Base-by-base conservation (phyloP, 2,329 filamentous ascomycete species). In the Aureobasidium sp. region DNA sequence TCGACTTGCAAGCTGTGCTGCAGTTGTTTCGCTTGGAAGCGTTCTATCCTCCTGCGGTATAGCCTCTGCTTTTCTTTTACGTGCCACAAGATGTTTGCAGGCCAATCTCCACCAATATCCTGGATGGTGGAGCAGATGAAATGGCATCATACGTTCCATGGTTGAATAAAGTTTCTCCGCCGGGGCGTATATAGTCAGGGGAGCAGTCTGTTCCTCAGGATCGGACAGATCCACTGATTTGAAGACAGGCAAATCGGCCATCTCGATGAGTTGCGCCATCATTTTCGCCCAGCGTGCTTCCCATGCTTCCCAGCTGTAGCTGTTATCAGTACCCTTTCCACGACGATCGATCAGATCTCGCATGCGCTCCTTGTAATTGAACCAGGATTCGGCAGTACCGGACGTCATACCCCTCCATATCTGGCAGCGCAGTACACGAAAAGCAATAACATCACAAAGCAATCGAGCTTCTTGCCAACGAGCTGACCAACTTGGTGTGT, bases 391-490 rank as follows among this genome's bases (percentile, higher is more conserved):
- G 7, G 90, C 88, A 3, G 92, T 92, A 46, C 86, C 80, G 34
- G 89, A 91, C n/a, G 88, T 87, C 66, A 91, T 86, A 20, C 85
- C 86, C 64, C 84, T 85, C 87, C 90, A 93, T 5, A 97, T 76
- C 57, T 95, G 80, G 71, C 92, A 94, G 41, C 93, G 86, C 20
- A 97, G 79, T 59, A 88, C 86, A 53, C 93, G 87, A 58, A 97
- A 83, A 0, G 90, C 86, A 66, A 95, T 84, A 12, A 88, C 77
- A 73, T 99, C 94, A 2, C 90, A 88, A 41, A 97, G 74, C 34
- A 94, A 77, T n/a, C 94, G 85, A n/a, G 90, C 91, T 73, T 97
- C 91, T 70, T 96, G 90, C 83, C 93, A 99, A 64, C 91, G 84
- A 17, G 90, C 86, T 67, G 86, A 92, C 92, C 92, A 97, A 70